Evolutionary conservation across 1,284 basidiomycete species (phyloP).

Genomic region (Moniliella sp.): DNA sequence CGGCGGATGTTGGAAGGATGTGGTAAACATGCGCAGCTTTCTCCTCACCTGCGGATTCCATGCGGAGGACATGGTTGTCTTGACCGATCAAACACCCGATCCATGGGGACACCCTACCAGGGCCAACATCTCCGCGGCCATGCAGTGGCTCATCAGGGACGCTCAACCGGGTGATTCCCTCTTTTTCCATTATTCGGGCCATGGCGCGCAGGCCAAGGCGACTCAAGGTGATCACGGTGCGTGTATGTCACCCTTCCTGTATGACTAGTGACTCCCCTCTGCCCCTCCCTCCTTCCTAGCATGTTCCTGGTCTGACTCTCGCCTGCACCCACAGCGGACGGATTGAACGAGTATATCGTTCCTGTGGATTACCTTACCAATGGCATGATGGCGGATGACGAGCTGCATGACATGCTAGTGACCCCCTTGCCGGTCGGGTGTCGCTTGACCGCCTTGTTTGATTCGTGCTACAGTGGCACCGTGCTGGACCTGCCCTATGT

Average conservation of each 20-base stretch:
- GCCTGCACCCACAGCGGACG: no score
- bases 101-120: constrained; percentile 25
- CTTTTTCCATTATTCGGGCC: constrained; percentile 31
- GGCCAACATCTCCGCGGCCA: constrained; percentile 31
- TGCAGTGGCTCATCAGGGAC: constrained; percentile 30
- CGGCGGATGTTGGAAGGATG: constrained; percentile 32
- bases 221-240: constrained; percentile 29
- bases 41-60: constrained; percentile 24
- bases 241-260: no score
- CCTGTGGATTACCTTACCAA: constrained; percentile 25
- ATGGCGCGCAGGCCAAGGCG: constrained; percentile 30
- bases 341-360: constrained; percentile 32
- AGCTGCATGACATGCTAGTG: constrained; percentile 29
- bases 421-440: constrained; percentile 25
- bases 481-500: constrained; percentile 33
- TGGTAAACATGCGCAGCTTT: constrained; percentile 26
- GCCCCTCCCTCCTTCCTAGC: no score
- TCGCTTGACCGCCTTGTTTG: constrained; percentile 20
- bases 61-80: constrained; percentile 30
- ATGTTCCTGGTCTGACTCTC: no score
- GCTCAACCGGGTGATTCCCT: constrained; percentile 28
- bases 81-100: constrained; percentile 21
- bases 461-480: no score
- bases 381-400: constrained; percentile 32
- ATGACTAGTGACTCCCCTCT: no score